phyloP scores from a whole-genome alignment of 2,329 filamentous ascomycete species.

The Arthrocladium fulminans region DNA sequence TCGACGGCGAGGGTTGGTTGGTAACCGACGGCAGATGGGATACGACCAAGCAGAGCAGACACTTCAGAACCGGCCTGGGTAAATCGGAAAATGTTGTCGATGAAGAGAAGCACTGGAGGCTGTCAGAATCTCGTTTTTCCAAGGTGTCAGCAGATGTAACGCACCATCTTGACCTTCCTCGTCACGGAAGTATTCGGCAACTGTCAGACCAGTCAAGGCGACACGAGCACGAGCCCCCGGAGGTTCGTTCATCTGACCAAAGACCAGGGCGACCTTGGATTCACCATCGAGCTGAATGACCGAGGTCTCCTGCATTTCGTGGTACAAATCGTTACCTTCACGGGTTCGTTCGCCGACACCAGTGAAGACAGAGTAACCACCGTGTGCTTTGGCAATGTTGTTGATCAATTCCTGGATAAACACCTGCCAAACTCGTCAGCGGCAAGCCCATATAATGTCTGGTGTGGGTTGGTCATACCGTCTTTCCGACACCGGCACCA shows the following conservation, averaged over 20 bases:
- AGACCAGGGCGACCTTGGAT: conserved; percentile 98
- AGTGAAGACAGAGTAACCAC: conserved; percentile 99
- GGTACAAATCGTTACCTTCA: conserved; percentile 99
- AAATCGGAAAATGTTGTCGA: conserved; percentile 99
- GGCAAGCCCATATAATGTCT: neutral
- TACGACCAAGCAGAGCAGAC: conserved; percentile 98
- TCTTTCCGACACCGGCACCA: conserved; percentile 99
- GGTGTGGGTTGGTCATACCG: conserved; percentile 47
- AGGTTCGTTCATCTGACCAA: conserved; percentile 99
- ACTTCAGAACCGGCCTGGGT: conserved; percentile 99
- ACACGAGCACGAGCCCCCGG: conserved; percentile 99
- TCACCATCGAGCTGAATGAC: conserved; percentile 99
- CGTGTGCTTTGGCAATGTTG: conserved; percentile 99
- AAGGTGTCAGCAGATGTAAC: conserved; percentile 25
- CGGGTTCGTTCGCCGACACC: conserved; percentile 99
- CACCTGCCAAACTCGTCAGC: conserved; percentile 4
- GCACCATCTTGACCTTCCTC: conserved; percentile 77
- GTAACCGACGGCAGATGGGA: conserved; percentile 99
- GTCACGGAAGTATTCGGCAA: conserved; percentile 77
- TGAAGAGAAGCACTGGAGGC: conserved; percentile 80
- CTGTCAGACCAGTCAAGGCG: conserved; percentile 66
- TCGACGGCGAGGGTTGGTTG: conserved; percentile 96
- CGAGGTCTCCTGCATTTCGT: conserved; percentile 99
- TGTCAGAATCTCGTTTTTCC: conserved; percentile 14
- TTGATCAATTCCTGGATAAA: conserved; percentile 99